Evolutionary conservation across 2,329 filamentous ascomycete genomes (phyloP).

Genomic region (Nothophaeocryptopus gaeumannii): DNA sequence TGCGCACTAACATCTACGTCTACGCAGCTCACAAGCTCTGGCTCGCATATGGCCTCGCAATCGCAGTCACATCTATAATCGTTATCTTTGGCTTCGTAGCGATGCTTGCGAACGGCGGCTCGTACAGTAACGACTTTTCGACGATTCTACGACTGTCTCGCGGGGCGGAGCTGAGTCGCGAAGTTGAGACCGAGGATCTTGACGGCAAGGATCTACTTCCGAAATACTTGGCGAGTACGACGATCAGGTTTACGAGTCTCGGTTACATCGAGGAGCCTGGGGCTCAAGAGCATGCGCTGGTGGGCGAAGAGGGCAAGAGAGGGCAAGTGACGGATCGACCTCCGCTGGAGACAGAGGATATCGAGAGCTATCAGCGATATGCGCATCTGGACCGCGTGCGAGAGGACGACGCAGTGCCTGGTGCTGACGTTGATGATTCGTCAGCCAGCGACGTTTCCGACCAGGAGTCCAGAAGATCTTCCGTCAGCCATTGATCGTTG

Average conservation of each 20-base stretch:
- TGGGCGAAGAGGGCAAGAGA: too few species aligned
- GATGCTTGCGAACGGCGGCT: constrained; percentile 8
- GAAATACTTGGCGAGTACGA: background rate
- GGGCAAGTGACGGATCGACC: too few species aligned
- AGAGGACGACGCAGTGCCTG: too few species aligned
- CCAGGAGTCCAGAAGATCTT: too few species aligned
- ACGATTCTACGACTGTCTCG: constrained; percentile 13
- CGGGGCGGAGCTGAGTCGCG: background rate
- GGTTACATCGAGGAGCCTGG: too few species aligned
- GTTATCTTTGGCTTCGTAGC: constrained; percentile 8
- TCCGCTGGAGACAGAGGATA: too few species aligned
- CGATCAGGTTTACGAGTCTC: background rate
- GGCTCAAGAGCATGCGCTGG: too few species aligned
- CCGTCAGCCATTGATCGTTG: too few species aligned
- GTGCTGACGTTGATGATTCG: too few species aligned
- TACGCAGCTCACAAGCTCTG: constrained; percentile 13
- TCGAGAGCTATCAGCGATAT: too few species aligned
- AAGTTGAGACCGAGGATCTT: background rate
- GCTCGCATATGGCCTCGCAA: constrained; percentile 18
- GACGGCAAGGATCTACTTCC: constrained; percentile 9
- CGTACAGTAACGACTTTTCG: constrained; percentile 20
- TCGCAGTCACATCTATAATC: constrained; percentile 10
- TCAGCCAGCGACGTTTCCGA: too few species aligned
- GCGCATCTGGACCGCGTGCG: too few species aligned
- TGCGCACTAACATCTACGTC: constrained; percentile 13